Conservation (phyloP, 2,329 filamentous ascomycete genomes). For the Stagonosporopsis cucurbitacearum region DNA sequence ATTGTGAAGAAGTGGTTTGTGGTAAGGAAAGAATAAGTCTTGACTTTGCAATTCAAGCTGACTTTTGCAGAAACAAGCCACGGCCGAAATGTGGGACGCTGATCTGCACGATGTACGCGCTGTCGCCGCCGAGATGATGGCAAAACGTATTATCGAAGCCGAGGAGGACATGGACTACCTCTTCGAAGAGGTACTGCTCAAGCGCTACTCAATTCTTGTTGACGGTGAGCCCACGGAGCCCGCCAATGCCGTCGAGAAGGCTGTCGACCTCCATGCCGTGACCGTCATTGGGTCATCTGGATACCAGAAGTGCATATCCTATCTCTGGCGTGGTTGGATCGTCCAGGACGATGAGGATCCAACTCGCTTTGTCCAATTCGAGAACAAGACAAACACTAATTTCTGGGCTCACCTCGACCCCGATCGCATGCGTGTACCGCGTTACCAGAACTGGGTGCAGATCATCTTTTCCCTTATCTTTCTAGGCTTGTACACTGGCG, state of each 20-base stretch:
- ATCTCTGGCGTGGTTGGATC: constrained; percentile 95
- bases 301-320: constrained; percentile 93
- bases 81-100: constrained; percentile 88
- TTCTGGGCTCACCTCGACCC: constrained; percentile 89
- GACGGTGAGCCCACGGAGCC: constrained; percentile 75
- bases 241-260: constrained; percentile 88
- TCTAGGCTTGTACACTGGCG: constrained; percentile 82
- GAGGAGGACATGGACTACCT: constrained; percentile 83
- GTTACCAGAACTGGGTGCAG: constrained; percentile 91
- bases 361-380: constrained; percentile 86
- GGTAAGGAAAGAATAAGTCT: neutral
- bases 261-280: constrained; percentile 90
- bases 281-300: constrained; percentile 88
- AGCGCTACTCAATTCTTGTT: constrained; percentile 82
- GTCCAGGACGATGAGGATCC: constrained; percentile 95
- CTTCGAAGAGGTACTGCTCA: constrained; percentile 80
- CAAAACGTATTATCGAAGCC: constrained; percentile 85
- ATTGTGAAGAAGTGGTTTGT: constrained; percentile 79
- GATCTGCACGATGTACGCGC: constrained; percentile 81
- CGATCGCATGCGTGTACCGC: constrained; percentile 88
- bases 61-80: constrained; percentile 65
- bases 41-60: neutral
- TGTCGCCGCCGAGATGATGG: constrained; percentile 86
- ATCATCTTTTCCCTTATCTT: constrained; percentile 84
- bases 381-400: constrained; percentile 75